phyloP scores from a whole-genome alignment of 2,329 filamentous ascomycete species.

The Erysiphe neolycopersici region DNA sequence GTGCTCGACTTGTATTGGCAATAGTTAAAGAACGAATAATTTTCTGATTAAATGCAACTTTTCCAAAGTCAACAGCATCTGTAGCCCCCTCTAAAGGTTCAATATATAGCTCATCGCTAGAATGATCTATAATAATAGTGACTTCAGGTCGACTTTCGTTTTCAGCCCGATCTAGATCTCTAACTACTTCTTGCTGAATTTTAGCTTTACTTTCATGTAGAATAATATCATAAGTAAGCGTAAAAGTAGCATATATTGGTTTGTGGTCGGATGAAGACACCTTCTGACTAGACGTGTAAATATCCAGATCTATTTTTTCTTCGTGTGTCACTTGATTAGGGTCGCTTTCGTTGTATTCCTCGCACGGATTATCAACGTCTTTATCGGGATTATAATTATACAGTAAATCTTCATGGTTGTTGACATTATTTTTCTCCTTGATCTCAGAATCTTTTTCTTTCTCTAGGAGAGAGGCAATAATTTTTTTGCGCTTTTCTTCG shows the following conservation, averaged over 20 bases:
- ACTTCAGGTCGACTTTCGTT: constrained; percentile 69
- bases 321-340: constrained; percentile 6
- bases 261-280: constrained; percentile 92
- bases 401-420: constrained; percentile 54
- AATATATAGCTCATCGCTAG: constrained; percentile 10
- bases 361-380: constrained; percentile 22
- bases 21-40: constrained; percentile 48
- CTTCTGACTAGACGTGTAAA: constrained; percentile 71
- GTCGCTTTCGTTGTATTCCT: constrained; percentile 22
- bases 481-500: constrained; percentile 27
- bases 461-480: constrained; percentile 38
- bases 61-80: constrained; percentile 48
- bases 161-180: constrained; percentile 69
- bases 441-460: constrained; percentile 69
- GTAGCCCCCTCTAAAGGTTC: constrained; percentile 10
- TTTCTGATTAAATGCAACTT: constrained; percentile 39
- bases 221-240: constrained; percentile 62
- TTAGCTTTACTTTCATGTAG: constrained; percentile 62
- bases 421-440: constrained; percentile 44
- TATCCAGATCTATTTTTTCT: constrained; percentile 24
- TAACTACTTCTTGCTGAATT: constrained; percentile 63
- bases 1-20: constrained; percentile 70
- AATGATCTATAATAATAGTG: constrained; percentile 52
- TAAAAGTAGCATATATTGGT: constrained; percentile 62
- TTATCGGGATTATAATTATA: constrained; percentile 77